Evolutionary conservation across 2,329 filamentous ascomycete genomes (phyloP).

Genomic region (Penicillium occitanis): DNA sequence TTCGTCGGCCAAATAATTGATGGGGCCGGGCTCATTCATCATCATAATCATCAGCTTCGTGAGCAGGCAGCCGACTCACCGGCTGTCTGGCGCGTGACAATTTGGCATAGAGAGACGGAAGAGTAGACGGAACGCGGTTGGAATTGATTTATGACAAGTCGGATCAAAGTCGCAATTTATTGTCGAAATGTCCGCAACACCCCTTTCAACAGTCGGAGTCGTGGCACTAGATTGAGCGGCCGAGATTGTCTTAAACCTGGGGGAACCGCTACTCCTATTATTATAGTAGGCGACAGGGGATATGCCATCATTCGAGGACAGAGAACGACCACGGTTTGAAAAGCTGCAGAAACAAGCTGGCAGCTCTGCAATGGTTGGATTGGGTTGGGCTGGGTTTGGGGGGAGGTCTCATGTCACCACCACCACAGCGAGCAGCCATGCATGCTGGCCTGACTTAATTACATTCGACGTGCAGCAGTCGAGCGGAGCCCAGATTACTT

Average conservation of each 20-base stretch:
- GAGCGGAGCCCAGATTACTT: conserved; percentile 18
- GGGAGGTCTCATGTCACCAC: conserved; percentile 21
- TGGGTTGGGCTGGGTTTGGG: neutral
- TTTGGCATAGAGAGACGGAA: conserved; percentile 19
- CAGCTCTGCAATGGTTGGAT: conserved; percentile 15
- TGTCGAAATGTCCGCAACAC: neutral
- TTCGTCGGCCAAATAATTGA: conserved; percentile 40
- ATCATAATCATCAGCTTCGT: conserved; percentile 22
- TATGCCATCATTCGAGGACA: conserved; percentile 17
- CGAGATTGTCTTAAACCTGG: conserved; percentile 11
- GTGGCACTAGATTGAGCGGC: conserved; percentile 2
- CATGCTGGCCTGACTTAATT: conserved; percentile 16
- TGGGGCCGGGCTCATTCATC: conserved; percentile 34
- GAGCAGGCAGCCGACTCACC: conserved; percentile 34
- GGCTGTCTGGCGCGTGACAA: conserved; percentile 29
- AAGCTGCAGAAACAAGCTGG: conserved; percentile 23
- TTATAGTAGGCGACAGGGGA: conserved; percentile 7
- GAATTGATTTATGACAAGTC: neutral
- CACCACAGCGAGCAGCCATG: conserved; percentile 13
- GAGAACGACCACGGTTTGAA: neutral
- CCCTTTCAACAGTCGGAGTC: neutral
- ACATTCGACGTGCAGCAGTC: conserved; percentile 20
- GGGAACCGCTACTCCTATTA: conserved; percentile 13
- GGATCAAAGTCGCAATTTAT: neutral
- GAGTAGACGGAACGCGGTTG: neutral